Conservation (phyloP, 768 basidiomycete genomes). For the Obba rivulosa region DNA sequence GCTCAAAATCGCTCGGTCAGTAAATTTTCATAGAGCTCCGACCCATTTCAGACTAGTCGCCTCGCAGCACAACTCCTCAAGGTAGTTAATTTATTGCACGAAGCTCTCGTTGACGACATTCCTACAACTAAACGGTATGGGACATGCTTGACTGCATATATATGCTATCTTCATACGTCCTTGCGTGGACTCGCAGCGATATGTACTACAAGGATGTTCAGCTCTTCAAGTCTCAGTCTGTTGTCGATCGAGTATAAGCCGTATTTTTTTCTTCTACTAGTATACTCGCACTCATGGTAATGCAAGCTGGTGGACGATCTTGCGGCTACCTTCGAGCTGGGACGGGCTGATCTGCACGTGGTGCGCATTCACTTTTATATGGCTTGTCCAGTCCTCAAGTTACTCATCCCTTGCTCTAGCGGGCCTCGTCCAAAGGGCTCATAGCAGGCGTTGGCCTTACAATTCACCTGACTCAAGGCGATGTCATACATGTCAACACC, state of each 20-base stretch:
- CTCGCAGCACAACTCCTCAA: conserved; percentile 61
- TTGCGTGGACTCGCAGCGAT: conserved; percentile 44
- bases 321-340: conserved; percentile 72
- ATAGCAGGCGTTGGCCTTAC: conserved; percentile 62
- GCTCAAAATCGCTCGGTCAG: conserved; percentile 39
- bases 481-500: conserved; percentile 44
- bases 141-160: neutral
- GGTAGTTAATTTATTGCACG: conserved; percentile 65
- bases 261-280: neutral
- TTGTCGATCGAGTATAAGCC: conserved; percentile 64
- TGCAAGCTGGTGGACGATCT: conserved; percentile 84
- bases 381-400: neutral
- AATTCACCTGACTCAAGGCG: conserved; percentile 55
- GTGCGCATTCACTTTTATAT: conserved; percentile 34
- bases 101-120: conserved; percentile 48
- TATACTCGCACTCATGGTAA: neutral
- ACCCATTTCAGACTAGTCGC: neutral
- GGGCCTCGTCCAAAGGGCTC: conserved; percentile 87
- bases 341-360: conserved; percentile 75
- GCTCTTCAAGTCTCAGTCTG: conserved; percentile 72
- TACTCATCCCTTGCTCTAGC: too few species aligned
- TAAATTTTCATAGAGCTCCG: neutral
- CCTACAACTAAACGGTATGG: conserved; percentile 29
- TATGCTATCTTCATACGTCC: too few species aligned
- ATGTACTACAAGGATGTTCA: conserved; percentile 82